Evolutionary conservation across 2,329 filamentous ascomycete genomes (phyloP).

Genomic region (Fusarium sp.): DNA sequence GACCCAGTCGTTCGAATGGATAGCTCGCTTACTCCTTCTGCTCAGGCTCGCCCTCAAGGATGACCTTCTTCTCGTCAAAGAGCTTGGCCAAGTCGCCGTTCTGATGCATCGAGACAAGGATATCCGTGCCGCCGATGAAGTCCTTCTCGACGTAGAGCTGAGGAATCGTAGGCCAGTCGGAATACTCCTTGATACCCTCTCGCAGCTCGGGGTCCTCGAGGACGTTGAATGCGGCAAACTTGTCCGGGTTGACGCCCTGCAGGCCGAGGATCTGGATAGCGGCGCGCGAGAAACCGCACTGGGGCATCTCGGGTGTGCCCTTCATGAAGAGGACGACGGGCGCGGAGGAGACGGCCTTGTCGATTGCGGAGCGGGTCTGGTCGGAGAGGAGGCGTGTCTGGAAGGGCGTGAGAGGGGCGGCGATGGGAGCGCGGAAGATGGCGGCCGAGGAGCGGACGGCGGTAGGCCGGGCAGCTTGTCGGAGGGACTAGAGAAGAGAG

Average conservation of each 20-base stretch:
- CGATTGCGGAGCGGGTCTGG: slow-evolving; percentile 82
- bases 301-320: slow-evolving; percentile 92
- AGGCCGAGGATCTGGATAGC: slow-evolving; percentile 94
- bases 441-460: slow-evolving; percentile 40
- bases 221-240: slow-evolving; percentile 99
- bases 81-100: slow-evolving; percentile 92
- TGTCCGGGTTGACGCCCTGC: slow-evolving; percentile 92
- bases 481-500: slow-evolving; percentile 43
- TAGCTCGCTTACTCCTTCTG: slow-evolving; percentile 45
- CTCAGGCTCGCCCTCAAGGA: slow-evolving; percentile 62
- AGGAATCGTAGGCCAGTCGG: slow-evolving; percentile 98
- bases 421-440: slow-evolving; percentile 40
- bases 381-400: slow-evolving; percentile 78
- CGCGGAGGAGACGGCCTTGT: slow-evolving; percentile 85
- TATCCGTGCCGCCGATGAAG: slow-evolving; percentile 97
- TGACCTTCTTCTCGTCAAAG: slow-evolving; percentile 89
- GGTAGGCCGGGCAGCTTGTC: slow-evolving; percentile 51
- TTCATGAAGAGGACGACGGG: slow-evolving; percentile 99
- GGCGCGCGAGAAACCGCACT: slow-evolving; percentile 96
- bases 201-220: slow-evolving; percentile 89
- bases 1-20: neutral
- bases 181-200: slow-evolving; percentile 97
- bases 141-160: slow-evolving; percentile 96
- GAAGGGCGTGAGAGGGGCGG: slow-evolving; percentile 44
- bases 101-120: slow-evolving; percentile 96